Evolutionary conservation across 106 monocot species (phyloP).

Genomic region (Chionographis japonica): DNA sequence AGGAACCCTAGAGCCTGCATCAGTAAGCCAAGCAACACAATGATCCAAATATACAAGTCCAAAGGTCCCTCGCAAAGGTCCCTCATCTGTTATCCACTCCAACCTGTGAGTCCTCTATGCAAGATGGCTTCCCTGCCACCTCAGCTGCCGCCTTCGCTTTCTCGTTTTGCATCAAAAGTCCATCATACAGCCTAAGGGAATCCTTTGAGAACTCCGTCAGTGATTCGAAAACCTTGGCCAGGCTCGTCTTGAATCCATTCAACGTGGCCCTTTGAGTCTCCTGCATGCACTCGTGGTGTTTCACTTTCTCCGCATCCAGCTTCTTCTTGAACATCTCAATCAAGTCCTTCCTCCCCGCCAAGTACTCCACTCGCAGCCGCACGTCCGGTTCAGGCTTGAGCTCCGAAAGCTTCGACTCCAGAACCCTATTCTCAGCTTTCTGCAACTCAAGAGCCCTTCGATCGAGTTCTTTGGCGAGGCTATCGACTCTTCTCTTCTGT

Average conservation of each 20-base stretch:
- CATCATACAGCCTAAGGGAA: slow-evolving; percentile 52
- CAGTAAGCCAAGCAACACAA: not conserved
- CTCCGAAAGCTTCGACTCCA: slow-evolving; percentile 72
- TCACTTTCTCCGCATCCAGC: slow-evolving; percentile 67
- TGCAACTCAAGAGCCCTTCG: slow-evolving; percentile 44
- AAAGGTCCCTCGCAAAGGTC: not conserved
- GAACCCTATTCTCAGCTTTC: slow-evolving; percentile 58
- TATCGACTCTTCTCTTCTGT: slow-evolving; percentile 88
- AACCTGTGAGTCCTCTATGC: slow-evolving; percentile 31
- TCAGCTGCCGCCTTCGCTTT: slow-evolving; percentile 21
- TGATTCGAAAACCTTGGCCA: slow-evolving; percentile 57
- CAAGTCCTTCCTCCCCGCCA: slow-evolving; percentile 58
- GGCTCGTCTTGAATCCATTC: slow-evolving; percentile 68
- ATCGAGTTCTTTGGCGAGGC: slow-evolving; percentile 75
- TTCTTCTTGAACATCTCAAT: slow-evolving; percentile 47
- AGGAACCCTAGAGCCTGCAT: not conserved
- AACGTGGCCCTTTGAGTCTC: slow-evolving; percentile 67
- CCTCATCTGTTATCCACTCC: slow-evolving; percentile 9
- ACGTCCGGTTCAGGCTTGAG: slow-evolving; percentile 48
- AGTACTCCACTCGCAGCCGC: slow-evolving; percentile 44
- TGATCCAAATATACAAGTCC: not conserved
- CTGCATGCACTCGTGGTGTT: slow-evolving; percentile 70
- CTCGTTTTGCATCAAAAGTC: slow-evolving; percentile 40
- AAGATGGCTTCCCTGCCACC: slow-evolving; percentile 22
- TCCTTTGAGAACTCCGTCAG: slow-evolving; percentile 70